Conservation (phyloP, 1,139 yeast species). For the Magnusiomyces paraingens region DNA sequence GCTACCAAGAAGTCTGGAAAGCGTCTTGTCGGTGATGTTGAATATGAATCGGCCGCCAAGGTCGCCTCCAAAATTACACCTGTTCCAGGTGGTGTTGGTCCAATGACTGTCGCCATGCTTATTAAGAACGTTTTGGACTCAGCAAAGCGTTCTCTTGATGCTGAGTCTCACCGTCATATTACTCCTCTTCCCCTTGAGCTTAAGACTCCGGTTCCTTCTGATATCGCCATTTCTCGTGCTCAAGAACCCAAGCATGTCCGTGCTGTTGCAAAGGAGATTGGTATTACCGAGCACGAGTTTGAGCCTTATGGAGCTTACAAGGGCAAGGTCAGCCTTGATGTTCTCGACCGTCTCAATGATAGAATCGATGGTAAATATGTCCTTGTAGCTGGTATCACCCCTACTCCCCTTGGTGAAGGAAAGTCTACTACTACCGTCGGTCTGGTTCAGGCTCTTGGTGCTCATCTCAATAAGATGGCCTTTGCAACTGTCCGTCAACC, state of each 20-base stretch:
- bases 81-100: constrained; percentile 99
- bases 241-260: constrained; percentile 82
- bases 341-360: constrained; percentile 61
- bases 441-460: constrained; percentile 96
- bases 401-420: constrained; percentile 98
- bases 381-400: constrained; percentile 94
- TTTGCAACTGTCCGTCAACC: constrained; percentile 98
- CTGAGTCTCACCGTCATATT: constrained; percentile 29
- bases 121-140: constrained; percentile 79
- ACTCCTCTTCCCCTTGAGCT: constrained; percentile 61
- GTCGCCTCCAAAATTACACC: constrained; percentile 82
- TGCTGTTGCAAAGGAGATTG: constrained; percentile 76
- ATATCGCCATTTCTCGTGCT: constrained; percentile 81
- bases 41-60: constrained; percentile 57
- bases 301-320: constrained; percentile 89
- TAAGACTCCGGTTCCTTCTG: constrained; percentile 87
- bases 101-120: constrained; percentile 97
- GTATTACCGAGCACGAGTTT: constrained; percentile 71
- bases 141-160: constrained; percentile 46
- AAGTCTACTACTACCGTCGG: constrained; percentile 97
- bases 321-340: constrained; percentile 77
- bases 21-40: constrained; percentile 91
- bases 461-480: constrained; percentile 77
- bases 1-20: constrained; percentile 71
- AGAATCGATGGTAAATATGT: constrained; percentile 81